Evolutionary conservation across 2,329 filamentous ascomycete genomes (phyloP), one percentile per base, ranked within the genome.

Genomic region (Purpureocillium takamizusanense): DNA sequence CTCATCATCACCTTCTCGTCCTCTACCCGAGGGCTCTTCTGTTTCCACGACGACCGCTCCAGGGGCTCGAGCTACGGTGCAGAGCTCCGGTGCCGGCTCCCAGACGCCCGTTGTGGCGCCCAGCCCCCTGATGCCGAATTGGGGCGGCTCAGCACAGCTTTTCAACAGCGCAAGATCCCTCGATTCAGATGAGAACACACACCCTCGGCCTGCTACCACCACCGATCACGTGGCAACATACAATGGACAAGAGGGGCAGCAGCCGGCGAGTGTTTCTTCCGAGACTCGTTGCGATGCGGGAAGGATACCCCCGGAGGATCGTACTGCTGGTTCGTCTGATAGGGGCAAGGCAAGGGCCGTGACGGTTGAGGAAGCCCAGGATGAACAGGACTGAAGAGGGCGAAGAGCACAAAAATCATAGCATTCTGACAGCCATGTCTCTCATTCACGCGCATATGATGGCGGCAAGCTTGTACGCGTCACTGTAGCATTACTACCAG

Each of bases 71-170:
- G 5, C 21, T 32, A 11, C 25, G 30, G 9, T 18, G 36, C 14
- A 18, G 10, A 28, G 32, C 36, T 33, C 37, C 30, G 14, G 39
- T 37, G 15, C 36, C 39, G 16, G 37, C 45, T 15, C 58, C 9
- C 40, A 53, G 3, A 48, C 55, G 7, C 43, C 55, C 4, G 66
- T 74, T 13, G 63, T 69, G 12, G 64, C 69, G 4, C 70, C 70
- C 2, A 70, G 65, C 16, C 69, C 70, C 13, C 51, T 69, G 16
- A 51, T 65, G 41, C 70, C 71, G 5, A 67, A 65, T 40, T 76
- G 72, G 72, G 68, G 68, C 34, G 67, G 69, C 12, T 55, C 66
- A 3, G 61, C 67, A 13, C 72, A 73, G 48, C 54, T 74, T 1
- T 73, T 73, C 40, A 55, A 55, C 13, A 57, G 51, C 35, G 55